Conservation (phyloP, 139 green algal genomes). For the Tetraselmis striata region DNA sequence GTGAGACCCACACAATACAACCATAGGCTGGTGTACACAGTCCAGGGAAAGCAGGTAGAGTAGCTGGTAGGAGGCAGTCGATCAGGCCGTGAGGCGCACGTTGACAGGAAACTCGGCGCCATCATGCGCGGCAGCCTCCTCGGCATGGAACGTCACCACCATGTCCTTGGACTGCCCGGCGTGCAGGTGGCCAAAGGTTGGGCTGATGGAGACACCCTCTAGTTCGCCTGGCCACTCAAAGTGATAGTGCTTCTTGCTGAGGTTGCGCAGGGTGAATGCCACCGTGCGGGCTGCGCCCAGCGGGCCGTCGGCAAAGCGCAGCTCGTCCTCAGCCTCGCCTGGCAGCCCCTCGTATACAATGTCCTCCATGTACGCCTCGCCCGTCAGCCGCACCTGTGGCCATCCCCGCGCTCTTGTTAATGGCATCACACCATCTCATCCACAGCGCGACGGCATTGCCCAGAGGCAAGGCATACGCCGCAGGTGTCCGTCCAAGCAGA, state of each 20-base stretch:
- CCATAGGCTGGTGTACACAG: too few relatives aligned
- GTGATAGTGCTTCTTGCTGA: slow-evolving; percentile 18
- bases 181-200: slow-evolving; percentile 54
- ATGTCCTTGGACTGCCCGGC: slow-evolving; percentile 49
- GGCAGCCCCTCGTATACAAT: slow-evolving; percentile 58
- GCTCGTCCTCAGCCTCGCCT: slow-evolving; percentile 39
- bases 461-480: too few relatives aligned
- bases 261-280: slow-evolving; percentile 39
- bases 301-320: slow-evolving; percentile 51
- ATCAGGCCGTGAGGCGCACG: too few relatives aligned
- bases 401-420: too few relatives aligned
- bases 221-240: slow-evolving; percentile 50
- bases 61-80: too few relatives aligned
- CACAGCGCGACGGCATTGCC: too few relatives aligned
- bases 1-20: too few relatives aligned
- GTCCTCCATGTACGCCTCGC: slow-evolving; percentile 65
- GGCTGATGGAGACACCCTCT: slow-evolving; percentile 43
- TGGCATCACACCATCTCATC: too few relatives aligned
- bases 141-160: slow-evolving; percentile 42
- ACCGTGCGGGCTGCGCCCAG: slow-evolving; percentile 22
- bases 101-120: not conserved
- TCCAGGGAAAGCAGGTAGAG: too few relatives aligned
- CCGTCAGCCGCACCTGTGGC: slow-evolving; percentile 36
- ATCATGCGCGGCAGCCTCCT: slow-evolving; percentile 20
- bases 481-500: too few relatives aligned